Conservation (phyloP, 768 basidiomycete genomes). For the Collybiopsis confluens region DNA sequence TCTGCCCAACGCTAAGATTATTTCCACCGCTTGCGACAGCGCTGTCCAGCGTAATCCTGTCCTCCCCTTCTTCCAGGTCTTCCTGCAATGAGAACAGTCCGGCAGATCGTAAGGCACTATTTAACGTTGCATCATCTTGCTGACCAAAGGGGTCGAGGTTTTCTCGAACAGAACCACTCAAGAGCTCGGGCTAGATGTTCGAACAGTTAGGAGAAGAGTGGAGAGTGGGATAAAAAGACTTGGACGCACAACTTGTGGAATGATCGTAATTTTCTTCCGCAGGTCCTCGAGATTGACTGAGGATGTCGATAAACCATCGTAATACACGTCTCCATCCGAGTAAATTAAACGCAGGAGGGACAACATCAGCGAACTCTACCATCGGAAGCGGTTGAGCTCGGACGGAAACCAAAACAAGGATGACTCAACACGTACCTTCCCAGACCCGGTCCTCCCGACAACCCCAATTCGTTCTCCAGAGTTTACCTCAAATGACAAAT, state of each 20-base stretch:
- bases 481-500: constrained; percentile 37
- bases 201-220: neutral
- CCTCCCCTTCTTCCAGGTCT: constrained; percentile 15
- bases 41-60: constrained; percentile 46
- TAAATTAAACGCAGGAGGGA: constrained; percentile 46
- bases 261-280: constrained; percentile 44
- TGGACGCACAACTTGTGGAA: constrained; percentile 26
- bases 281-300: constrained; percentile 43
- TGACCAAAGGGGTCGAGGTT: constrained; percentile 71
- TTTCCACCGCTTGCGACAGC: constrained; percentile 58
- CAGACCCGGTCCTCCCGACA: constrained; percentile 60
- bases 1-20: constrained; percentile 70
- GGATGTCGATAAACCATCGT: constrained; percentile 37
- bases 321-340: constrained; percentile 41
- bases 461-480: constrained; percentile 44
- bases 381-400: neutral
- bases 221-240: neutral
- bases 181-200: constrained; percentile 23
- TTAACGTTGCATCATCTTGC: constrained; percentile 65
- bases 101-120: constrained; percentile 51
- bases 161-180: constrained; percentile 62
- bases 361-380: constrained; percentile 39
- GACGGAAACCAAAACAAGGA: constrained; percentile 1
- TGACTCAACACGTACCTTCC: constrained; percentile 34
- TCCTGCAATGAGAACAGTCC: constrained; percentile 40